Evolutionary conservation across 768 basidiomycete species (phyloP), one percentile per base, ranked within the genome.

Genomic region (Psilocybe cubensis): DNA sequence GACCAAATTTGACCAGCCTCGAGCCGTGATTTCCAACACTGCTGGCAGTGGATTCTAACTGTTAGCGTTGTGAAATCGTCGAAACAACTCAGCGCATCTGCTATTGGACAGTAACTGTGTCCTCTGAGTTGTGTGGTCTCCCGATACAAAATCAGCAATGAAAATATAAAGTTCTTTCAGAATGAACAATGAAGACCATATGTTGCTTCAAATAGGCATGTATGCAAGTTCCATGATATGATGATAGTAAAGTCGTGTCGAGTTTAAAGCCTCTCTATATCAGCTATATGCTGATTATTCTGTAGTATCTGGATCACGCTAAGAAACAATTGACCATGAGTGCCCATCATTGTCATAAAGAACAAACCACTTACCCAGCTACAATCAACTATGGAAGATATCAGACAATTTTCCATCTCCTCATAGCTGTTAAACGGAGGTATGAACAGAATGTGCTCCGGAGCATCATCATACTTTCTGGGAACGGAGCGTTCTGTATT

Each of bases 401-500:
- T 53, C 42, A 69, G 31, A 27, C 58, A 60, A 27, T 63, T 62
- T 25, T 65, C 66, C 54, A 69, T 62, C 6, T 56, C 60, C 42
- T 63, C 60, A 25, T 62, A 65, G 29, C 54, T 61, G n/a, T 69
- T 65, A 33, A 68, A 68, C 12, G 61, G 65, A 14, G 68, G 68
- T 4, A 69, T 51, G 40, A 68, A 69, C 21, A 69, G 61, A 38
- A 66, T 61, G 56, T 69, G 68, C 48, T 69, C 68, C 17, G 66
- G 66, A 0, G 66, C 66, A 33, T 69, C 68, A 24, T 66, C 68
- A 21, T 59, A 58, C 45, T 59, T 62, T 41, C 66, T 63, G 9
- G 68, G 68, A 8, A 69, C 61, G 11, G 63, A 60, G 21, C 68
- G 68, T 53, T 69, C 66, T 9, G 63, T 58, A 50, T 69, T 69